phyloP scores from a whole-genome alignment of 2,329 filamentous ascomycete genomes.

The Cercospora canescens region DNA sequence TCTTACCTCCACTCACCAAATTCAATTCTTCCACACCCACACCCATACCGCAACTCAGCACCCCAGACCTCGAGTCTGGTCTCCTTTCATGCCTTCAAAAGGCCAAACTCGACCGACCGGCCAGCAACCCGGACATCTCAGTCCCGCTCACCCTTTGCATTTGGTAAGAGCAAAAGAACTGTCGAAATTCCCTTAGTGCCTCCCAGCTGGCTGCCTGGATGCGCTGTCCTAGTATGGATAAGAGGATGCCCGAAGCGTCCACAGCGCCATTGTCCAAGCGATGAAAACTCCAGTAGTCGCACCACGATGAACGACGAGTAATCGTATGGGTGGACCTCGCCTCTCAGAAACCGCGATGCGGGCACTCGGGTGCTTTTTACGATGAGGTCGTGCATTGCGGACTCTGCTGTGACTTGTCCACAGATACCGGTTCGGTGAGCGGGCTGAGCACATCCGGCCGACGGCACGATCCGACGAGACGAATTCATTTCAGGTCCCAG shows the following conservation, averaged over 20 bases:
- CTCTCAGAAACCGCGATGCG: not conserved
- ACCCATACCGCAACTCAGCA: not conserved
- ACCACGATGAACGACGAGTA: no score
- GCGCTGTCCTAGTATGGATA: not conserved
- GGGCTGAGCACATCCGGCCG: not conserved
- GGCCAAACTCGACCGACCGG: not conserved
- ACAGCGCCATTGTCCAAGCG: not conserved
- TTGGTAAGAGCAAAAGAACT: not conserved
- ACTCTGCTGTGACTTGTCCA: not conserved
- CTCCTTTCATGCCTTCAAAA: not conserved
- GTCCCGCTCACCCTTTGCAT: not conserved
- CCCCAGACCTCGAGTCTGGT: not conserved
- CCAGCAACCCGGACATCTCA: not conserved
- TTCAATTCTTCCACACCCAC: not conserved
- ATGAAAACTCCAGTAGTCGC: no score
- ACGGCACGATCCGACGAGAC: not conserved
- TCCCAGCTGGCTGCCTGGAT: not conserved
- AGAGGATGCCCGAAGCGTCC: not conserved
- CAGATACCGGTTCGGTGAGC: not conserved
- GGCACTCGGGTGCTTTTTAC: not conserved
- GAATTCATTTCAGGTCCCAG: no score
- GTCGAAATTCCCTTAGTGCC: not conserved
- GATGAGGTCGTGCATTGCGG: not conserved
- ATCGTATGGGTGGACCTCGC: not conserved
- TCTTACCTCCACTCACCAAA: not conserved